phyloP scores from a whole-genome alignment of 2,329 filamentous ascomycete species.

The Monilinia polystroma region DNA sequence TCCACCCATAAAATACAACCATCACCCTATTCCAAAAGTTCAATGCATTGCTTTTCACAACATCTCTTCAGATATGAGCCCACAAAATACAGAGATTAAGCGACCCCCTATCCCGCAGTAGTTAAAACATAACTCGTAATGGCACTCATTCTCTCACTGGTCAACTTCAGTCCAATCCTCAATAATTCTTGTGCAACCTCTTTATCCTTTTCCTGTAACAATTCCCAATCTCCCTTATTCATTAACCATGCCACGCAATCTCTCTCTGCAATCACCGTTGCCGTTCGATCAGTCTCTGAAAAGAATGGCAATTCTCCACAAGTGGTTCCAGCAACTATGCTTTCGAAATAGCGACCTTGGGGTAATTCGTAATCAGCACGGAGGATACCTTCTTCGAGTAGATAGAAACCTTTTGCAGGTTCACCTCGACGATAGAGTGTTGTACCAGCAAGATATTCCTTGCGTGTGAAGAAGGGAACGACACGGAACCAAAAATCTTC shows the following conservation, averaged over 20 bases:
- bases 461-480: conserved; percentile 70
- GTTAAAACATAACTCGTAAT: conserved; percentile 55
- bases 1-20: conserved; percentile 7
- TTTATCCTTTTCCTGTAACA: conserved; percentile 68
- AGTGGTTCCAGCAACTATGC: conserved; percentile 90
- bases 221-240: conserved; percentile 67
- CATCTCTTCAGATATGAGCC: neutral
- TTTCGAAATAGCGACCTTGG: conserved; percentile 84
- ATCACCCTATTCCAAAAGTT: neutral
- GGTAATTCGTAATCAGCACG: conserved; percentile 88
- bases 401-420: conserved; percentile 77
- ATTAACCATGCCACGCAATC: conserved; percentile 83
- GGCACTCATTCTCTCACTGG: conserved; percentile 84
- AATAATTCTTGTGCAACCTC: conserved; percentile 82
- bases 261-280: conserved; percentile 79
- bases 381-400: conserved; percentile 85
- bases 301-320: conserved; percentile 98
- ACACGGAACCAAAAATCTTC: conserved; percentile 95
- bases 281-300: conserved; percentile 81
- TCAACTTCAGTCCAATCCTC: conserved; percentile 86
- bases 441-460: conserved; percentile 65
- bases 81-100: neutral
- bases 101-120: conserved; percentile 41
- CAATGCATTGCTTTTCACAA: neutral
- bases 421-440: conserved; percentile 79